Conservation (phyloP, 257 asterid genomes). For the Przewalskia tangutica region DNA sequence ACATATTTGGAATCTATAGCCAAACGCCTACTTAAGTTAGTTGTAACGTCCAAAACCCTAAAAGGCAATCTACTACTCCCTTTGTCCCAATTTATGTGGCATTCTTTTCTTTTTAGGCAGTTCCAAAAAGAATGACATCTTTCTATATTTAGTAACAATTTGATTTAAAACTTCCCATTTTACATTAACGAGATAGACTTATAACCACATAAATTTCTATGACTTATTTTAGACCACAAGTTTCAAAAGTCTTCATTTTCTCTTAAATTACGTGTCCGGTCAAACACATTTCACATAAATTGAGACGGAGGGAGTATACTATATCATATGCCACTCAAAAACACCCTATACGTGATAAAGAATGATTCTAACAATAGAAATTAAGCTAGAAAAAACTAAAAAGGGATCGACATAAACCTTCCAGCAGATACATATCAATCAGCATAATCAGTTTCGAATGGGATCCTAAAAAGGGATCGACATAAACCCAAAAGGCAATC, state of each 20-base stretch:
- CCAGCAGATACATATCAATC: constrained; percentile 92
- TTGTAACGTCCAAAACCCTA: background rate
- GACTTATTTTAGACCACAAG: background rate
- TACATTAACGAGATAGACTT: no score
- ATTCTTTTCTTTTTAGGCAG: background rate
- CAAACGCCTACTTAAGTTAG: background rate
- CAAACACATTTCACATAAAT: no score
- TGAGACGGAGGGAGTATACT: background rate
- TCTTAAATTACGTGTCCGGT: no score
- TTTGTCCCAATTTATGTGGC: background rate
- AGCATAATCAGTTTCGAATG: constrained; percentile 59
- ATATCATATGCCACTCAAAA: background rate
- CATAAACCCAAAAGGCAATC: background rate
- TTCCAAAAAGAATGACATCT: background rate
- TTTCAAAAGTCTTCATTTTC: background rate
- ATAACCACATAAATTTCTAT: no score
- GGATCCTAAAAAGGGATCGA: constrained; percentile 38
- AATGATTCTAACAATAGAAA: background rate
- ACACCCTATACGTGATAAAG: background rate
- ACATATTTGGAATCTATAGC: no score
- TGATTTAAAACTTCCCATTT: background rate
- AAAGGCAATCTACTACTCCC: background rate
- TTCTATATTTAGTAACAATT: background rate
- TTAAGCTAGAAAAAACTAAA: background rate
- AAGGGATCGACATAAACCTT: constrained; percentile 32